A percentile compares a stretch with the other conserved stretches of the same genome.
phyloP scores from a whole-genome alignment of 805 yeast genomes.

The Wickerhamomyces hampshirensis region DNA sequence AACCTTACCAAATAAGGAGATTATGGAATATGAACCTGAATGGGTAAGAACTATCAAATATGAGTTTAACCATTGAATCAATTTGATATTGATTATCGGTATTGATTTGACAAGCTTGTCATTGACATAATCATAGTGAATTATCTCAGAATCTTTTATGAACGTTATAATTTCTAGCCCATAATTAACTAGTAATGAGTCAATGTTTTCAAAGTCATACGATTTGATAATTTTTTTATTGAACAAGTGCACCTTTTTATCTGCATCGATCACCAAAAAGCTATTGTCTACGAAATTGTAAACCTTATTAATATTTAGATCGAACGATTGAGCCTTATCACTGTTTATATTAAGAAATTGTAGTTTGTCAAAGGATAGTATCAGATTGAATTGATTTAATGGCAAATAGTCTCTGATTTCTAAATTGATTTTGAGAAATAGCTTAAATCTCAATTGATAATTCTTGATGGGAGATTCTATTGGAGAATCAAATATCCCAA shows the following conservation, averaged over 20 bases:
- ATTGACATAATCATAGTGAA: constrained; percentile 7
- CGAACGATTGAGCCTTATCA: constrained; percentile 10
- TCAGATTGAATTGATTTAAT: constrained; percentile 11
- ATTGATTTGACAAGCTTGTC: constrained; percentile 5
- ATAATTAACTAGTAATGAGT: constrained; percentile 5
- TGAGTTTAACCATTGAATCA: constrained; percentile 13
- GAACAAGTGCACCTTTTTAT: background rate
- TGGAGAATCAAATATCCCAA: constrained; percentile 14
- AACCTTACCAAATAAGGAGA: too few relatives aligned
- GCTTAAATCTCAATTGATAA: constrained; percentile 22
- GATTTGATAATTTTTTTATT: background rate
- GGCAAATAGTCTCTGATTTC: constrained; percentile 20
- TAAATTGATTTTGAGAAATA: constrained; percentile 24
- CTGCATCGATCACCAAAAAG: constrained; percentile 2
- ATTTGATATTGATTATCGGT: background rate
- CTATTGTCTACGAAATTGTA: background rate
- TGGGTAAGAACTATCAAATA: too few relatives aligned
- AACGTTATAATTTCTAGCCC: constrained; percentile 6
- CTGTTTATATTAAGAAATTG: constrained; percentile 17
- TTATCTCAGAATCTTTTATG: constrained; percentile 1
- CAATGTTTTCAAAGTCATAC: background rate
- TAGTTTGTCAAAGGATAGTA: constrained; percentile 15
- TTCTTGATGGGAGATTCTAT: constrained; percentile 21
- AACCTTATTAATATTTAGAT: constrained; percentile 4
- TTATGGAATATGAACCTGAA: too few relatives aligned